Conservation (phyloP, 75 land plant genomes). For the Cryptomeria japonica region DNA sequence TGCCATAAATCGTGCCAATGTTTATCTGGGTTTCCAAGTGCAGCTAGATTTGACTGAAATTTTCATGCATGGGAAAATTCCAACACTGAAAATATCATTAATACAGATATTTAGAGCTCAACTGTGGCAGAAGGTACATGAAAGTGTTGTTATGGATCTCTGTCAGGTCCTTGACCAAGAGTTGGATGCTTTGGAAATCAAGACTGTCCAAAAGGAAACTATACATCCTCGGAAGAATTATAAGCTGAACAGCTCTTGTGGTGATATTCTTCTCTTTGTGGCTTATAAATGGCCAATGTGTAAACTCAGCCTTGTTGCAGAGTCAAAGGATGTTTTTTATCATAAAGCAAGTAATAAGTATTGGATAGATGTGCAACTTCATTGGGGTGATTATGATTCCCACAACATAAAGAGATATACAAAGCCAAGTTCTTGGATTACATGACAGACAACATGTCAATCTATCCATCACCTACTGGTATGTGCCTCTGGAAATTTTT, state of each 20-base stretch:
- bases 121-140: constrained; percentile 99
- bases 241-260: constrained; percentile 99
- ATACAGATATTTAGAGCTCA: constrained; percentile 99
- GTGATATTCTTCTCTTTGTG: constrained; percentile 99
- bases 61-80: constrained; percentile 99
- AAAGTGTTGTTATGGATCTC: constrained; percentile 99
- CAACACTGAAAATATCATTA: constrained; percentile 95
- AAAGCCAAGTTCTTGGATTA: constrained; percentile 97
- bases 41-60: constrained; percentile 97
- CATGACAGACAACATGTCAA: constrained; percentile 99
- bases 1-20: constrained; percentile 97
- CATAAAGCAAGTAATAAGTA: constrained; percentile 98
- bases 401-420: constrained; percentile 99
- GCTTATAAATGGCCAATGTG: constrained; percentile 99
- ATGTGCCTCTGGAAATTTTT: constrained; percentile 8
- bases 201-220: constrained; percentile 99
- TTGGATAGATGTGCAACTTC: constrained; percentile 99
- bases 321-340: constrained; percentile 96
- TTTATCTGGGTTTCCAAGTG: constrained; percentile 99
- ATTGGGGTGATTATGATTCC: constrained; percentile 99
- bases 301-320: constrained; percentile 98
- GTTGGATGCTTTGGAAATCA: constrained; percentile 98
- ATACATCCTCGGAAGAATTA: constrained; percentile 99
- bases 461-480: constrained; percentile 99
- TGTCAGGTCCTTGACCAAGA: constrained; percentile 99